Percentiles rank a stretch among this genome's conserved stretches.
These are phyloP conservation scores for Tulasnella sp. DNA, from an alignment of 768 basidiomycete species.

Conservation along the genomic window DNA sequence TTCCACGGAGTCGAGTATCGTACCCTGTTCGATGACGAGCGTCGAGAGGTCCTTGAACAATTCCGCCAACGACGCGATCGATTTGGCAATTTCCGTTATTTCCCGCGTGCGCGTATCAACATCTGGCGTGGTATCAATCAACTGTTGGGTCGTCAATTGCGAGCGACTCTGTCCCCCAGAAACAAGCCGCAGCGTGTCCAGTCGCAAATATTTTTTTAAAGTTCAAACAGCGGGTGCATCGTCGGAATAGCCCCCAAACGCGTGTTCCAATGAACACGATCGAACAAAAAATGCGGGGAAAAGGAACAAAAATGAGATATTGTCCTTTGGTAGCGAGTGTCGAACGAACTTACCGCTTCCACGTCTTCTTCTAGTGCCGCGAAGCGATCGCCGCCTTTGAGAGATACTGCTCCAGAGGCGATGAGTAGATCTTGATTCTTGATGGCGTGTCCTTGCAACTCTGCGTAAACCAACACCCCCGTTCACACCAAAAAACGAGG, in stretches of 20 bases:
- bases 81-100: slow-evolving; percentile 79
- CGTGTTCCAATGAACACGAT: slow-evolving; percentile 15
- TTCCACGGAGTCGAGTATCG: slow-evolving; percentile 89
- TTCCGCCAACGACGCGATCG: slow-evolving; percentile 82
- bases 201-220: not conserved
- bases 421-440: slow-evolving; percentile 91
- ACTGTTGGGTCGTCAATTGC: slow-evolving; percentile 27
- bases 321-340: not conserved
- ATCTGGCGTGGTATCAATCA: slow-evolving; percentile 26
- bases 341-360: slow-evolving; percentile 49
- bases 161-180: slow-evolving; percentile 22
- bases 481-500: too few relatives aligned
- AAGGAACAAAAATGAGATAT: not conserved
- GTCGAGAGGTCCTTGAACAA: slow-evolving; percentile 90
- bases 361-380: slow-evolving; percentile 85
- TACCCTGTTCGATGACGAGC: slow-evolving; percentile 96
- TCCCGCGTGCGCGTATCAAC: slow-evolving; percentile 49
- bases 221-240: not conserved
- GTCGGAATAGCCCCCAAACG: too few relatives aligned
- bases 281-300: not conserved
- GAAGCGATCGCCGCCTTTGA: slow-evolving; percentile 70
- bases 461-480: too few relatives aligned
- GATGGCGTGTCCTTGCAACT: slow-evolving; percentile 92
- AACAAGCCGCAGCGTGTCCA: not conserved
- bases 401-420: slow-evolving; percentile 74